Base-by-base conservation (phyloP, 1,284 basidiomycete species). In the Erythrobasidium hasegawianum region DNA sequence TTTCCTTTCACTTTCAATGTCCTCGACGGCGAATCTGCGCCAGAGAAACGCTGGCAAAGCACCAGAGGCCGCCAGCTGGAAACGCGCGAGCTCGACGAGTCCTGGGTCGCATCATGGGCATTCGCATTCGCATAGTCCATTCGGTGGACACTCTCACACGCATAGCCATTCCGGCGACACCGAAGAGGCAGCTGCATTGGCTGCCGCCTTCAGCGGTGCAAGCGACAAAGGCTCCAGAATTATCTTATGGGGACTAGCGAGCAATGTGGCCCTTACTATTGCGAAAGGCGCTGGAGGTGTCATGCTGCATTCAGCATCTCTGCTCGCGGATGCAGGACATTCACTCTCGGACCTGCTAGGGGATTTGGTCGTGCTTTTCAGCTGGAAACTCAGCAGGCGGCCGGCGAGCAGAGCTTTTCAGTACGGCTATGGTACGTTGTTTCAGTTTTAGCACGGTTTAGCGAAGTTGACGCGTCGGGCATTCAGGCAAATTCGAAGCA, bases 311-410 rank as follows among this genome's bases (percentile, higher is more conserved):
- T 75, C 74, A 5, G 92, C 94, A 1, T 87, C 90, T 0, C 80
- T 98, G 57, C 82, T 98, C 9, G 95, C 96, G 1, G 95, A 98
- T 75, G 94, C 95, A 0, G 94, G 89, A 1, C 95, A 98, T 76
- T 90, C 89, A n/a, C 73, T 94, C 49, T 90, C 89, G 69, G 92
- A 95, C 78, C 81, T 94, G 24, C 78, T 94, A 62, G 89, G 89
- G 5, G 96, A 98, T 79, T 85, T 97, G 71, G 90, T 97, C 54
- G 94, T 92, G 1, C 83, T 98, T 18, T 87, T 90, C 72, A 90
- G 88, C 74, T 97, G 93, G 90, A 85, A 86, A 61, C 83, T 96
- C 68, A 92, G 90, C 1, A 84, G 90, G 62, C 85, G 84, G 74
- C 84, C 87, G 18, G 87, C 92, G 1, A 87, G 86, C 5, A 82